Percentiles rank a stretch among this genome's conserved stretches.
Conservation (phyloP, 768 basidiomycete species). For the Suillus luteus region DNA sequence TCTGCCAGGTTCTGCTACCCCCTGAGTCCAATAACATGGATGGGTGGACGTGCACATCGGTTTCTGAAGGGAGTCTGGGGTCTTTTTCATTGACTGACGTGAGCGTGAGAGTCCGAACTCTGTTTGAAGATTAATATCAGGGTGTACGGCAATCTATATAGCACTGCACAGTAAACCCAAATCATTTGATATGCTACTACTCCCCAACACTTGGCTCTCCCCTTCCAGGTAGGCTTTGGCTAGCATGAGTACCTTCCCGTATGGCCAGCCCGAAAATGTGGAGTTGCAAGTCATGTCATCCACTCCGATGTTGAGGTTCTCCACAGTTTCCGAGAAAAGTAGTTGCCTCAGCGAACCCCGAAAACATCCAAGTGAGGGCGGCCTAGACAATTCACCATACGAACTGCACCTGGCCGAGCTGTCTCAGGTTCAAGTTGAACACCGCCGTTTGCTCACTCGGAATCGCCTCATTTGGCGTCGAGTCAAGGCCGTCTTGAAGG, state of each 20-base stretch:
- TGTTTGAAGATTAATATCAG: no score
- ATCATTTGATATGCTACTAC: no score
- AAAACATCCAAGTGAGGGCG: not conserved
- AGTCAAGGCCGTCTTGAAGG: slow-evolving; percentile 13
- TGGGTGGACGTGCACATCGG: no score
- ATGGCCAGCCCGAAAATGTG: not conserved
- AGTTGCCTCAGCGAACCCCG: not conserved
- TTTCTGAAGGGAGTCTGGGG: no score
- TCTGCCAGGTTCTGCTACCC: no score
- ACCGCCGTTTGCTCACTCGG: not conserved
- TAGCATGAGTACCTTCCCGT: not conserved
- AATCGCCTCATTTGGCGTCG: slow-evolving; percentile 15
- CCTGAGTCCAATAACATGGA: no score
- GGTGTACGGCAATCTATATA: no score
- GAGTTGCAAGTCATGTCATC: not conserved
- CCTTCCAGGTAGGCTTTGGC: not conserved
- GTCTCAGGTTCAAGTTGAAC: not conserved
- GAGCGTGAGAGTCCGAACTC: no score
- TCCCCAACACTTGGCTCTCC: no score
- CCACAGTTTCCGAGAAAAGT: not conserved
- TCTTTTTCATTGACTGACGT: no score
- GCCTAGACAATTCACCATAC: not conserved
- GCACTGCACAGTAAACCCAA: no score
- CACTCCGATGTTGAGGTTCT: not conserved
- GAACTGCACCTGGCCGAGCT: not conserved